phyloP scores from a whole-genome alignment of 73 alveolate genomes.

The Breviolum minutum region DNA sequence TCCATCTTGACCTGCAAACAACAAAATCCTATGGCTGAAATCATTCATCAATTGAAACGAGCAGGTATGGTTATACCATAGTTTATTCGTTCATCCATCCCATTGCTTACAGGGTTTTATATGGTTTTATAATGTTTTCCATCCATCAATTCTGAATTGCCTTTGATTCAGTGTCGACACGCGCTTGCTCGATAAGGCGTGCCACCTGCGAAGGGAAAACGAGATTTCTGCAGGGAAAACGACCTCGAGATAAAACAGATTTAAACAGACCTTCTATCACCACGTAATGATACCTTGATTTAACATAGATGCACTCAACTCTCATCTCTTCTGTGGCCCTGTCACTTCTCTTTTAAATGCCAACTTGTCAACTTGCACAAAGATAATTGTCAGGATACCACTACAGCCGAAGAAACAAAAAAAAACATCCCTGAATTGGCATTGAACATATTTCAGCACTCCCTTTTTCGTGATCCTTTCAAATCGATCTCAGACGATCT shows the following conservation, averaged over 20 bases:
- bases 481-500: constrained; percentile 6
- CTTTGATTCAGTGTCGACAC: constrained; percentile 87
- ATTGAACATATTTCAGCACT: too few species aligned
- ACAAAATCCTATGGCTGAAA: neutral
- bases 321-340: too few species aligned
- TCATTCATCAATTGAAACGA: neutral
- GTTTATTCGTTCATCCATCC: neutral
- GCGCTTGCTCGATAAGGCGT: constrained; percentile 93
- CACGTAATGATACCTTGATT: too few species aligned
- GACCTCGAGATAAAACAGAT: neutral
- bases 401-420: too few species aligned
- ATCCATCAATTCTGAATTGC: neutral
- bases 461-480: neutral
- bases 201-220: constrained; percentile 71
- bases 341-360: too few species aligned
- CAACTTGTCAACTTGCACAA: too few species aligned
- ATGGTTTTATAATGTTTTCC: neutral
- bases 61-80: too few species aligned
- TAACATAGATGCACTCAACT: too few species aligned
- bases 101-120: neutral
- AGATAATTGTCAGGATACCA: too few species aligned
- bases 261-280: neutral
- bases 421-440: too few species aligned
- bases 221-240: neutral
- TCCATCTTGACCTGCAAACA: constrained; percentile 60